Percentiles rank a stretch among this genome's conserved stretches.
Conservation (phyloP, 2,329 filamentous ascomycete species). For the Raffaelea ambrosiae region DNA sequence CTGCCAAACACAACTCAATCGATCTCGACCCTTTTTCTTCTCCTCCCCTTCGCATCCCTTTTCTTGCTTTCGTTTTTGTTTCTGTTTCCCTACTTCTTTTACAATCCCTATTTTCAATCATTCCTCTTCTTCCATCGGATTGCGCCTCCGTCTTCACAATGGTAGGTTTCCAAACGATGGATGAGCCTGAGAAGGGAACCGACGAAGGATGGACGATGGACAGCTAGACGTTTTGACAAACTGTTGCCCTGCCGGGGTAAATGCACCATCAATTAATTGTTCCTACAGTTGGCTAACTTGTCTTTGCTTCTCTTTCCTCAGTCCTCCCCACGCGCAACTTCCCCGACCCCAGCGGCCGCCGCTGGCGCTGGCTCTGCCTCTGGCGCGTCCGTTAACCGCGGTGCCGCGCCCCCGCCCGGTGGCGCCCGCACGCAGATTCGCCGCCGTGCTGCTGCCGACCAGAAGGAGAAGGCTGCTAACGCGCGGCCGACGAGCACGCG, state of each 20-base stretch:
- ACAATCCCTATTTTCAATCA: background rate
- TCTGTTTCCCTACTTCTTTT: background rate
- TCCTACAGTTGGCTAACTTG: background rate
- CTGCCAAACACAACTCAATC: background rate
- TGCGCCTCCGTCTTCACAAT: background rate
- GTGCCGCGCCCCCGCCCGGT: constrained; percentile 78
- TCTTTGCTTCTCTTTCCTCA: constrained; percentile 20
- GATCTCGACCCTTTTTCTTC: background rate
- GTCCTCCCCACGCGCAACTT: constrained; percentile 53
- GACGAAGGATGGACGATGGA: too few species aligned
- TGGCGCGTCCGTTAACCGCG: constrained; percentile 62
- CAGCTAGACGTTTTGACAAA: too few species aligned
- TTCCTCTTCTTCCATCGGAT: background rate
- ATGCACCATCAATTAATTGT: background rate
- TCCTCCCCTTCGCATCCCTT: background rate
- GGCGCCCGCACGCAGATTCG: constrained; percentile 93
- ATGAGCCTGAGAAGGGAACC: too few species aligned
- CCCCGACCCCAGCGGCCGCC: constrained; percentile 43
- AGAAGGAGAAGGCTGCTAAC: constrained; percentile 96
- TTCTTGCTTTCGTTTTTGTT: background rate
- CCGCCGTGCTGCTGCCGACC: constrained; percentile 88
- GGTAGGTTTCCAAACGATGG: too few species aligned
- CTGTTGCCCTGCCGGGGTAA: too few species aligned
- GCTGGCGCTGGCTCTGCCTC: constrained; percentile 28
- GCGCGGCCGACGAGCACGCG: constrained; percentile 84